Evolutionary conservation across 1,284 basidiomycete species (phyloP).

Genomic region (Leccinum subatratum): DNA sequence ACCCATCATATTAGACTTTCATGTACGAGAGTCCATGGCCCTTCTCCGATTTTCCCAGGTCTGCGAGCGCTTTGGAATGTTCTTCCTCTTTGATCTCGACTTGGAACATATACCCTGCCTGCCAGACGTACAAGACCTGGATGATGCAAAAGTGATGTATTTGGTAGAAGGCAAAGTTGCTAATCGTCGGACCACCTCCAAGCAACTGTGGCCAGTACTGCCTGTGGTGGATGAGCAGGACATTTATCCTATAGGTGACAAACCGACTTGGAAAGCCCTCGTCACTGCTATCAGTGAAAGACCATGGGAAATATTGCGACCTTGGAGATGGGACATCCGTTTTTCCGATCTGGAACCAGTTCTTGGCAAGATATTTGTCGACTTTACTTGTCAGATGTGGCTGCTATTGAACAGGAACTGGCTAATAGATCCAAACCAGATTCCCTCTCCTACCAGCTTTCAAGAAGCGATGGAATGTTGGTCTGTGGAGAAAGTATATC

Average conservation of each 20-base stretch:
- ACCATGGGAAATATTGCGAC: neutral
- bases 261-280: neutral
- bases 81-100: neutral
- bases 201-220: neutral
- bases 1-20: constrained; percentile 3
- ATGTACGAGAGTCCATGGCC: constrained; percentile 5
- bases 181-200: neutral
- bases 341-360: neutral
- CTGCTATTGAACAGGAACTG: neutral
- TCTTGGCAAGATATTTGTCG: neutral
- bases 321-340: neutral
- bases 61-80: constrained; percentile 2
- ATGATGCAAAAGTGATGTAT: neutral
- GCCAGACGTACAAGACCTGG: neutral
- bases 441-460: neutral
- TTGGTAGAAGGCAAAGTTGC: neutral
- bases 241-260: neutral
- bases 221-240: neutral
- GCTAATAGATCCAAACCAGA: neutral
- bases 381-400: constrained; percentile 2
- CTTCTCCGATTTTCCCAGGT: constrained; percentile 1
- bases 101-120: neutral
- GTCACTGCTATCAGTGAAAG: neutral
- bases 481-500: neutral
- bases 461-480: constrained; percentile 4